Evolutionary conservation across 805 yeast species (phyloP).

Genomic region (Spathaspora passalidarum): DNA sequence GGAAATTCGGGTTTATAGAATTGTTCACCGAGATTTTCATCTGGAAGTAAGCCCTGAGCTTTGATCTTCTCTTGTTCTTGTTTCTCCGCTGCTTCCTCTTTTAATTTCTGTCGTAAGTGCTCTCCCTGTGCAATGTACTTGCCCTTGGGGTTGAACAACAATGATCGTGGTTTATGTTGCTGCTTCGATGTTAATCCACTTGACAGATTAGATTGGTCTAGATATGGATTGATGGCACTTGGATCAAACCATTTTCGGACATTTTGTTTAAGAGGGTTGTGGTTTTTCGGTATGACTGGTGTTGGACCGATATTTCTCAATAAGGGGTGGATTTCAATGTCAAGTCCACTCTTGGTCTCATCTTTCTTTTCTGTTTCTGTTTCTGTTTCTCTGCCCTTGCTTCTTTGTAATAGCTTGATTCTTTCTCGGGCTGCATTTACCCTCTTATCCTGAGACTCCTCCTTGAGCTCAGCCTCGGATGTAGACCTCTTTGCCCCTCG

Average conservation of each 20-base stretch:
- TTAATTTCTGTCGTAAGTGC: conserved; percentile 41
- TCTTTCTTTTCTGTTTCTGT: neutral
- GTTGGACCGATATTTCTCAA: conserved; percentile 24
- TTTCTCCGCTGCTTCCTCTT: conserved; percentile 25
- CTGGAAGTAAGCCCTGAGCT: conserved; percentile 48
- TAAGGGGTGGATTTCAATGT: conserved; percentile 37
- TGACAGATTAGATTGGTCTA: conserved; percentile 21
- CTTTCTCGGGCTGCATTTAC: neutral
- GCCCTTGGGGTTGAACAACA: conserved; percentile 60
- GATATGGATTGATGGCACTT: conserved; percentile 35
- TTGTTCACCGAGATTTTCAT: conserved; percentile 54
- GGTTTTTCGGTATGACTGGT: conserved; percentile 22
- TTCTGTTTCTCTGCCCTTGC: too few relatives aligned
- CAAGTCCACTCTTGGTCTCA: conserved; percentile 24
- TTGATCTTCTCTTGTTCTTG: conserved; percentile 24
- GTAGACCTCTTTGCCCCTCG: neutral
- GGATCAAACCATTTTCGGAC: conserved; percentile 30
- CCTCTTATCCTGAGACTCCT: neutral
- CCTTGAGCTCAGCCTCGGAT: neutral
- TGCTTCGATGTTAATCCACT: neutral
- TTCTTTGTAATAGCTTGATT: neutral
- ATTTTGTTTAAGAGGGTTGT: conserved; percentile 29
- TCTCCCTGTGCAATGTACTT: conserved; percentile 57
- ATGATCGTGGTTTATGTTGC: conserved; percentile 28
- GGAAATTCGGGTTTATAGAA: conserved; percentile 47